phyloP scores from a whole-genome alignment of 495 filamentous ascomycete genomes.

The Annulohypoxylon moriforme region DNA sequence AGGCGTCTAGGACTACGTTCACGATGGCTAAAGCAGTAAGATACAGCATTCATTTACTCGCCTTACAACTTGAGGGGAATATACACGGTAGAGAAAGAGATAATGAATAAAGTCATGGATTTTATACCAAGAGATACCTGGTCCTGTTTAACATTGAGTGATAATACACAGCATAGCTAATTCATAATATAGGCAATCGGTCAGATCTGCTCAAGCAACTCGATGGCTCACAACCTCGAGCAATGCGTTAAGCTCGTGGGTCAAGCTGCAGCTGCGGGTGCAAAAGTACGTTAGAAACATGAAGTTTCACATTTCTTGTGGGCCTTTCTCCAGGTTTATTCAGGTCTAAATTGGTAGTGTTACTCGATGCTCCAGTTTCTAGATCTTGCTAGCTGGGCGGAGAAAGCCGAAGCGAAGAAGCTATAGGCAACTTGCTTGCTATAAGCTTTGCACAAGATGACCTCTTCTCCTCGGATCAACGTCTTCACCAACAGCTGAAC shows the following conservation, averaged over 20 bases:
- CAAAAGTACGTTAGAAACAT: slow-evolving; percentile 67
- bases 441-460: neutral
- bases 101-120: neutral
- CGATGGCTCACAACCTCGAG: slow-evolving; percentile 78
- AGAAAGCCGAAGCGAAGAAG: neutral
- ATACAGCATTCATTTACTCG: neutral
- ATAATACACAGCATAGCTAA: slow-evolving; percentile 2
- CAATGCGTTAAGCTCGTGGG: slow-evolving; percentile 78
- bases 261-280: slow-evolving; percentile 78
- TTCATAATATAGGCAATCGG: slow-evolving; percentile 74
- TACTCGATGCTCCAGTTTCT: neutral
- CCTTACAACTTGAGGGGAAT: neutral
- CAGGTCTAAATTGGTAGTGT: neutral
- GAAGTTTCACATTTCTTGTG: neutral
- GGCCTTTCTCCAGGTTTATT: neutral
- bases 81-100: neutral
- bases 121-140: neutral
- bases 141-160: neutral
- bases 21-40: slow-evolving; percentile 43
- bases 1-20: neutral
- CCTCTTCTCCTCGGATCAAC: neutral
- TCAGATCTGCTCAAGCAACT: slow-evolving; percentile 86
- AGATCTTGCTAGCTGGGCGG: neutral
- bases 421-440: neutral
- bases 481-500: neutral